phyloP scores from a whole-genome alignment of 2,329 filamentous ascomycete species.

The Fusarium sp. region DNA sequence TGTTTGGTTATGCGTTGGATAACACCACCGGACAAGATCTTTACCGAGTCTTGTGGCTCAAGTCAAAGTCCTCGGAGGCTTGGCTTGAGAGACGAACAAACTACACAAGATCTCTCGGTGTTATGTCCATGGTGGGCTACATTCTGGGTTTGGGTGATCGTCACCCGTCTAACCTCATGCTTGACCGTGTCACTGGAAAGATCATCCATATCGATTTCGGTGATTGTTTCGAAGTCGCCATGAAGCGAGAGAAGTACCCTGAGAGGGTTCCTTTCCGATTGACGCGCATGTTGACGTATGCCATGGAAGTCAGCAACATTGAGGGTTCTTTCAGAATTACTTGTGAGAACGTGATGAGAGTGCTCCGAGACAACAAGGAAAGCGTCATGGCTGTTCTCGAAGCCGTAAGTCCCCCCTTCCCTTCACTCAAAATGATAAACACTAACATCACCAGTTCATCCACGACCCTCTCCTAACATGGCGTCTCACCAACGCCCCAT shows the following conservation, averaged over 20 bases:
- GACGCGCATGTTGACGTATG: slow-evolving; percentile 98
- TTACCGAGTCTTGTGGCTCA: slow-evolving; percentile 97
- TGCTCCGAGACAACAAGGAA: slow-evolving; percentile 96
- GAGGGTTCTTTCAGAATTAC: slow-evolving; percentile 98
- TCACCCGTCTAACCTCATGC: slow-evolving; percentile 97
- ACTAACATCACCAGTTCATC: slow-evolving; percentile 76
- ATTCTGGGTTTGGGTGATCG: slow-evolving; percentile 96
- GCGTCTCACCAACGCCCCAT: slow-evolving; percentile 78
- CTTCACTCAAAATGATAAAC: background rate
- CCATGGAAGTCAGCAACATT: slow-evolving; percentile 99
- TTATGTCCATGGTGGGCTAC: slow-evolving; percentile 99
- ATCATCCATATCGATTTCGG: slow-evolving; percentile 99
- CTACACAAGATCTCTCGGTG: slow-evolving; percentile 94
- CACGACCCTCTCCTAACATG: slow-evolving; percentile 99
- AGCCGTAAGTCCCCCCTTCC: slow-evolving; percentile 73
- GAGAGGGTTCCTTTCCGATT: slow-evolving; percentile 97
- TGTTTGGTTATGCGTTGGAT: slow-evolving; percentile 98
- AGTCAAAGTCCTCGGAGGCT: slow-evolving; percentile 96
- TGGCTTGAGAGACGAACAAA: slow-evolving; percentile 99
- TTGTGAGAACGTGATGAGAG: slow-evolving; percentile 98
- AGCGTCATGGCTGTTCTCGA: slow-evolving; percentile 98
- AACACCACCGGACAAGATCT: slow-evolving; percentile 99
- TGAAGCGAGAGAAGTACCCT: slow-evolving; percentile 99
- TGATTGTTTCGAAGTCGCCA: slow-evolving; percentile 98
- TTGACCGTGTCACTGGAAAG: slow-evolving; percentile 94